These are phyloP conservation scores for Cubamyces lactineus DNA, from an alignment of 768 basidiomycete genomes.

Conservation along the genomic window DNA sequence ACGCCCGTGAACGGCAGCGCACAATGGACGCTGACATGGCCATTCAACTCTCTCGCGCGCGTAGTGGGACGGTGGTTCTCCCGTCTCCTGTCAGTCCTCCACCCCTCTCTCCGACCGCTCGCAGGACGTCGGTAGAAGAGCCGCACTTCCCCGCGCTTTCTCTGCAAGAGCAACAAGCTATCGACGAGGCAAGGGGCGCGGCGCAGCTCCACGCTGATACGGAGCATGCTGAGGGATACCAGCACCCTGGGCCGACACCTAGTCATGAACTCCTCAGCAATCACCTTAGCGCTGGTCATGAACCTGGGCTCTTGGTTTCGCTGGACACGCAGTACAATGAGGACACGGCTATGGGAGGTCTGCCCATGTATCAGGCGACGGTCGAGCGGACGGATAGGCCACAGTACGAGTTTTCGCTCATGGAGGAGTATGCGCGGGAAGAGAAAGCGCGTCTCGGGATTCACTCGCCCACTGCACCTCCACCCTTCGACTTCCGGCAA, in stretches of 20 bases:
- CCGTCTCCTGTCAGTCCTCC: slow-evolving; percentile 39
- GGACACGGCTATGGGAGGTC: slow-evolving; percentile 44
- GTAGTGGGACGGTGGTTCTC: slow-evolving; percentile 58
- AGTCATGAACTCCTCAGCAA: slow-evolving; percentile 39
- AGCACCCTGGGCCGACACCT: slow-evolving; percentile 38
- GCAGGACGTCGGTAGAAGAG: slow-evolving; percentile 32
- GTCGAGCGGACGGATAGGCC: slow-evolving; percentile 41
- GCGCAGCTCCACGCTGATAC: slow-evolving; percentile 25
- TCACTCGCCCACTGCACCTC: slow-evolving; percentile 40
- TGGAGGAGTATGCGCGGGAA: slow-evolving; percentile 76
- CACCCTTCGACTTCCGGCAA: slow-evolving; percentile 13
- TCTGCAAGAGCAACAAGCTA: slow-evolving; percentile 51
- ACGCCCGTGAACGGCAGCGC: slow-evolving; percentile 83
- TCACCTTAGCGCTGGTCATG: slow-evolving; percentile 44
- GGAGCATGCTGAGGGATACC: slow-evolving; percentile 24
- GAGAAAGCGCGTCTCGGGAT: slow-evolving; percentile 73
- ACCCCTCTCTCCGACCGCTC: slow-evolving; percentile 38
- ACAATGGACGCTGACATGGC: slow-evolving; percentile 96
- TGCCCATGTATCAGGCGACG: slow-evolving; percentile 74
- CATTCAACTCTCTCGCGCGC: slow-evolving; percentile 72
- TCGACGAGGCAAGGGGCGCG: slow-evolving; percentile 44
- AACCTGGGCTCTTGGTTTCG: slow-evolving; percentile 50
- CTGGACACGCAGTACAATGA: slow-evolving; percentile 26
- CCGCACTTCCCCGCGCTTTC: slow-evolving; percentile 47
- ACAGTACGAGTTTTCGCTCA: slow-evolving; percentile 69